Evolutionary conservation across 2,329 filamentous ascomycete species (phyloP).

Genomic region (Fusarium concolor): DNA sequence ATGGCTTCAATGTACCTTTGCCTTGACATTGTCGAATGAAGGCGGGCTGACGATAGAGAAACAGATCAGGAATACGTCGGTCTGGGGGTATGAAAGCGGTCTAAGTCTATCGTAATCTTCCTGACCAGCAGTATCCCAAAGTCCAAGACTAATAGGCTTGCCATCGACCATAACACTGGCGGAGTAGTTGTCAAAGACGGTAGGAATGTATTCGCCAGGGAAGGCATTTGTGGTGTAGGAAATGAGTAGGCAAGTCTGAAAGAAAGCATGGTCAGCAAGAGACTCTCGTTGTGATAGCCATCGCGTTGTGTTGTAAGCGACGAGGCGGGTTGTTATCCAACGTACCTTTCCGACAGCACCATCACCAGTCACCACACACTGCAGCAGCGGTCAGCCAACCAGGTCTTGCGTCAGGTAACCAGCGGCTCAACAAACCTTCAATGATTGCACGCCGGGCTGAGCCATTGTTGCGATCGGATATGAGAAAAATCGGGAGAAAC

Average conservation of each 20-base stretch:
- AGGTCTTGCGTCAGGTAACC: slow-evolving; percentile 34
- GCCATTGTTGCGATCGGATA: slow-evolving; percentile 66
- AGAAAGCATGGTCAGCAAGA: slow-evolving; percentile 46
- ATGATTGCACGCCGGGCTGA: slow-evolving; percentile 85
- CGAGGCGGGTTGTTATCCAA: slow-evolving; percentile 12
- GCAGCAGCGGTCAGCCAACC: slow-evolving; percentile 49
- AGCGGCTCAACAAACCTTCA: slow-evolving; percentile 75
- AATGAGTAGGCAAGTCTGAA: slow-evolving; percentile 95
- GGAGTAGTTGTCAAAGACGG: slow-evolving; percentile 99
- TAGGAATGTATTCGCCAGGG: slow-evolving; percentile 99
- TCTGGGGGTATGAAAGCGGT: slow-evolving; percentile 96
- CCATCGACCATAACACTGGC: slow-evolving; percentile 99
- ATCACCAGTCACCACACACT: slow-evolving; percentile 99
- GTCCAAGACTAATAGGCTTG: slow-evolving; percentile 93
- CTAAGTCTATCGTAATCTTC: slow-evolving; percentile 97
- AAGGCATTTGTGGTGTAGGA: slow-evolving; percentile 99
- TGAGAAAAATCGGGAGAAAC: slow-evolving; percentile 12
- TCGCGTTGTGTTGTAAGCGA: not conserved
- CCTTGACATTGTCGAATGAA: slow-evolving; percentile 98
- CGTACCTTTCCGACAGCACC: slow-evolving; percentile 97
- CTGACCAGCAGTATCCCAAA: slow-evolving; percentile 99
- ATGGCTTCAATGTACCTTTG: slow-evolving; percentile 76
- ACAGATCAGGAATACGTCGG: slow-evolving; percentile 97
- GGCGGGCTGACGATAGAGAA: slow-evolving; percentile 98
- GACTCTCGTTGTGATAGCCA: slow-evolving; percentile 1